Conservation (phyloP, 2,329 filamentous ascomycete species). For the Penicillium sp. region DNA sequence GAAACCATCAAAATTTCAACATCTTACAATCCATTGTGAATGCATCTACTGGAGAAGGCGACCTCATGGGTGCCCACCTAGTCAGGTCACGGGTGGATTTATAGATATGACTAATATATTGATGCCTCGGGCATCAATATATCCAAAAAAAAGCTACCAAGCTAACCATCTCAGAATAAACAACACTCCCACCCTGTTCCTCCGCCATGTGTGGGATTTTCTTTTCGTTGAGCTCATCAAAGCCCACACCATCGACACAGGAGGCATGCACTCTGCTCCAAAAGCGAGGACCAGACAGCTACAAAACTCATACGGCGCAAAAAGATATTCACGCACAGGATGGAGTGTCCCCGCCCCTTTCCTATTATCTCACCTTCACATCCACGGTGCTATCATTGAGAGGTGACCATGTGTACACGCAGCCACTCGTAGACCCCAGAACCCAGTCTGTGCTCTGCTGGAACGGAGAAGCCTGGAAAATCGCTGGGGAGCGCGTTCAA, state of each 20-base stretch:
- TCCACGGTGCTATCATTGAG: conserved; percentile 91
- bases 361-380: conserved; percentile 60
- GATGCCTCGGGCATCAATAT: conserved; percentile 12
- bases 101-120: conserved; percentile 16
- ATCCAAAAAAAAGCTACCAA: conserved; percentile 11
- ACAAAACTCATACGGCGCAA: conserved; percentile 32
- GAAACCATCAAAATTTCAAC: background rate
- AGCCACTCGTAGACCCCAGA: conserved; percentile 64
- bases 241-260: conserved; percentile 30
- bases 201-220: conserved; percentile 52
- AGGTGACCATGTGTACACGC: conserved; percentile 66
- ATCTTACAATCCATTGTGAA: background rate
- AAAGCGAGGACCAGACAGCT: conserved; percentile 47
- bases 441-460: conserved; percentile 76
- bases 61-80: background rate
- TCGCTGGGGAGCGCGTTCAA: conserved; percentile 55
- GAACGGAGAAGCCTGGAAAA: conserved; percentile 95
- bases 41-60: background rate
- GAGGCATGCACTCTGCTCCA: conserved; percentile 36
- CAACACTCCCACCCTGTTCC: background rate
- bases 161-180: background rate
- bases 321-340: conserved; percentile 20
- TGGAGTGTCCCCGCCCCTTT: conserved; percentile 17
- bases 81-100: background rate
- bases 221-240: conserved; percentile 46